These are phyloP conservation scores for Colletotrichum camelliae DNA, from an alignment of 2,329 filamentous ascomycete genomes.

Conservation along the genomic window DNA sequence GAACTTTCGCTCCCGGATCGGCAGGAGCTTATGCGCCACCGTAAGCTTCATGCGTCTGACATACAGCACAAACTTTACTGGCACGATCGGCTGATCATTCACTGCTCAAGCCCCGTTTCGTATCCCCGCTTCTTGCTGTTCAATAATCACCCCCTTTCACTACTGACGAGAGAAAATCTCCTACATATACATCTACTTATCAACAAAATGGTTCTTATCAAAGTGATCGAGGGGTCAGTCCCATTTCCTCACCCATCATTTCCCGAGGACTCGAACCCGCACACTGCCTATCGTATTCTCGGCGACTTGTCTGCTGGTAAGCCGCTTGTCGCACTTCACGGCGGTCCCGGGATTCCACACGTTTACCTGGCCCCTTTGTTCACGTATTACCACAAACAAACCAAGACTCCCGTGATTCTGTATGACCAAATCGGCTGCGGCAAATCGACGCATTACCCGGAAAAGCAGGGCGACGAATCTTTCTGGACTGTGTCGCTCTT, in stretches of 20 bases:
- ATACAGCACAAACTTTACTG: neutral
- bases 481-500: constrained; percentile 58
- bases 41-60: neutral
- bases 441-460: constrained; percentile 50
- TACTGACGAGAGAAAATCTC: neutral
- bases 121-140: neutral
- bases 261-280: neutral
- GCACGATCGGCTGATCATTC: neutral
- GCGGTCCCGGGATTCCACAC: neutral
- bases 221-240: neutral
- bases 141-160: neutral
- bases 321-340: neutral
- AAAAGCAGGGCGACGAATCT: constrained; percentile 39
- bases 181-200: neutral
- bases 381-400: neutral
- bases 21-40: neutral
- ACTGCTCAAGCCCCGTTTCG: neutral
- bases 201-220: neutral
- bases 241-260: neutral
- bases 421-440: constrained; percentile 62
- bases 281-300: neutral
- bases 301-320: neutral
- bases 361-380: neutral
- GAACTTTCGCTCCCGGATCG: neutral
- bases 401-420: constrained; percentile 47